Conservation (phyloP, 441 rosid genomes). For the Melastoma candidum region DNA sequence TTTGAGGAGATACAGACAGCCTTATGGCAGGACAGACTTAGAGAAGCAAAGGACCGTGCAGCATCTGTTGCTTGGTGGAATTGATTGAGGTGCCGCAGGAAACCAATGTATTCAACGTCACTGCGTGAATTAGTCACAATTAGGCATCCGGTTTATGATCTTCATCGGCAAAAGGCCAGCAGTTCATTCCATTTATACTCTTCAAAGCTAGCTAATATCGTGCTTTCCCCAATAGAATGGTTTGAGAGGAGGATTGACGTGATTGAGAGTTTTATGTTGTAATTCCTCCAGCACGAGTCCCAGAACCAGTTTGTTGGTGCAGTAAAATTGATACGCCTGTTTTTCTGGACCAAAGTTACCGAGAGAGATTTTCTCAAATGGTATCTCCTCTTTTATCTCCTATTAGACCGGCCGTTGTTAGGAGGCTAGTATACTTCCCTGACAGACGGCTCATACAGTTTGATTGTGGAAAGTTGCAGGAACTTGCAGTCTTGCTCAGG, state of each 20-base stretch:
- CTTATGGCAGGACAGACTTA: constrained; percentile 62
- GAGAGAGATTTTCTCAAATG: constrained; percentile 55
- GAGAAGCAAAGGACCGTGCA: constrained; percentile 71
- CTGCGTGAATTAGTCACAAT: constrained; percentile 49
- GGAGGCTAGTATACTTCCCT: constrained; percentile 95
- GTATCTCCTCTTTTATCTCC: constrained; percentile 80
- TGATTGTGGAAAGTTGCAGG: constrained; percentile 99
- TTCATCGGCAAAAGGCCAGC: constrained; percentile 42
- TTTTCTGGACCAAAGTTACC: constrained; percentile 52
- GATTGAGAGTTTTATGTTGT: constrained; percentile 94
- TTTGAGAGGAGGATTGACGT: constrained; percentile 70
- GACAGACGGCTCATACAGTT: constrained; percentile 97
- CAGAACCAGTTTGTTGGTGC: constrained; percentile 82
- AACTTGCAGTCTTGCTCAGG: constrained; percentile 87
- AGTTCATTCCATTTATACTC: constrained; percentile 46
- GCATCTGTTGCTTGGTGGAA: constrained; percentile 98
- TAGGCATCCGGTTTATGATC: constrained; percentile 52
- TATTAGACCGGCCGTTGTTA: constrained; percentile 91
- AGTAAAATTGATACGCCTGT: constrained; percentile 55
- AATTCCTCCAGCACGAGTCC: constrained; percentile 93
- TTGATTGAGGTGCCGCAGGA: constrained; percentile 83
- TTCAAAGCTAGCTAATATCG: constrained; percentile 68
- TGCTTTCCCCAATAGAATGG: constrained; percentile 89
- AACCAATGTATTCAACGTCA: constrained; percentile 76
- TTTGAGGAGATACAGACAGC: constrained; percentile 88